Evolutionary conservation across 208 protist species (phyloP), one percentile per base, ranked within the genome.

Genomic region (Tritrichomonas musculus): DNA sequence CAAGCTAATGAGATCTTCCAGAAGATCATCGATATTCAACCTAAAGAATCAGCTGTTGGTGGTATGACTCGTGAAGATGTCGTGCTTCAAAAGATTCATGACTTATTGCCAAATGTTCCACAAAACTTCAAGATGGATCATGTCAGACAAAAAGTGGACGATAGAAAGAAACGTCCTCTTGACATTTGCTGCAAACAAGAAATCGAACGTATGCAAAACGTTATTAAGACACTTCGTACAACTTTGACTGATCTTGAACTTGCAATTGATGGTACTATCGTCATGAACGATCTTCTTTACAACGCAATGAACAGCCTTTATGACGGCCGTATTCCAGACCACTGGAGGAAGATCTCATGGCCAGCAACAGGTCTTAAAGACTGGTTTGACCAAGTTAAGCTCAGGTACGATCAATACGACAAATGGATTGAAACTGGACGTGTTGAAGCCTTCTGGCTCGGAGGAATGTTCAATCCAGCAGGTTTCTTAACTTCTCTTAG

Each of bases 401-500:
- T 95, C 22, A 97, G 98, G 41, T 96, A 97, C 93, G 96, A 99
- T 95, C 98, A 99, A 96, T 96, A 98, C 84, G 96, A 97, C 93
- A 95, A 75, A 44, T 99, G 98, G 98, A 95, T 98, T 22, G 92
- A 82, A 69, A 96, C 95, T 25, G 98, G 97, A 17, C 96, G 97
- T 0, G 98, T 98, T 53, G 95, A 95, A 65, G 96, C 97, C 64
- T 99, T 97, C 96, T 99, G 98, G 98, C 69, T 95, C 22, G 94
- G 97, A 25, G 98, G 98, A 77, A 99, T 99, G 96, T 99, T 99
- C 96, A 99, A 99, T 96, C 98, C 98, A 69, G 97, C 93, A 65
- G 97, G 98, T 73, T 99, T 99, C 96, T 96, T 99, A 64, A 99
- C 98, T 25, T 98, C 98, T 36, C 97, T 99, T 93, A 97, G 98